Evolutionary conservation across 257 asterid genomes (phyloP).

Genomic region (Primulina eburnea): DNA sequence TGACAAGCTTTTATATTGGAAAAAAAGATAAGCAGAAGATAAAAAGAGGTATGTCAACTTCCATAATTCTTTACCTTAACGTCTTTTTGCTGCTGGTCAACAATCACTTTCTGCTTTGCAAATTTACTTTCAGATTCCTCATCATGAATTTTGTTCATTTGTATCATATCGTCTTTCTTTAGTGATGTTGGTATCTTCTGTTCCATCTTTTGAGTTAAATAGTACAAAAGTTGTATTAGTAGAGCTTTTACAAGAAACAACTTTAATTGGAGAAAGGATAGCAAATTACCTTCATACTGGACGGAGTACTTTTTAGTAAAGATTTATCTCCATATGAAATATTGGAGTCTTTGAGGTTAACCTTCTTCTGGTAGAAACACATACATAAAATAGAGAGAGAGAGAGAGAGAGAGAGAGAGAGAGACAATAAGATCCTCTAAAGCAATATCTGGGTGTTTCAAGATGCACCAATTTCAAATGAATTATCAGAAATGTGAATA

Average conservation of each 20-base stretch:
- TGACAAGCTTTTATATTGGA: constrained; percentile 10
- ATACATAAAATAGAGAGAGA: no score
- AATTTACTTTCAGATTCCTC: constrained; percentile 44
- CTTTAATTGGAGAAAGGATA: not conserved
- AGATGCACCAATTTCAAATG: constrained; percentile 7
- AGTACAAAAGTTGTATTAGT: constrained; percentile 15
- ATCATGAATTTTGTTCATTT: constrained; percentile 35
- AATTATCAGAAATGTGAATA: not conserved
- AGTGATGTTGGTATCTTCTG: constrained; percentile 28
- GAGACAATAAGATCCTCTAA: constrained; percentile 2
- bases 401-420: not conserved
- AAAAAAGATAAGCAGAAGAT: constrained; percentile 6
- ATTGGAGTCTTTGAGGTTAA: constrained; percentile 37
- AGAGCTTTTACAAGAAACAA: constrained; percentile 10
- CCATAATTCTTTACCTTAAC: constrained; percentile 49
- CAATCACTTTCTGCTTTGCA: constrained; percentile 54
- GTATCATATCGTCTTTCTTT: constrained; percentile 37
- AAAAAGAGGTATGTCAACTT: constrained; percentile 3
- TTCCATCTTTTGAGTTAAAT: constrained; percentile 39
- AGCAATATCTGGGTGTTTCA: constrained; percentile 4
- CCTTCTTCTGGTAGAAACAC: constrained; percentile 52
- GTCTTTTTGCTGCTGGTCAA: constrained; percentile 70
- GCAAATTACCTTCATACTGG: constrained; percentile 43
- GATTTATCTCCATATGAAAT: constrained; percentile 37
- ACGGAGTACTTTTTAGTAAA: constrained; percentile 31